Base-by-base conservation (phyloP, 805 yeast species). In the Tetrapisispora taiwanensis region DNA sequence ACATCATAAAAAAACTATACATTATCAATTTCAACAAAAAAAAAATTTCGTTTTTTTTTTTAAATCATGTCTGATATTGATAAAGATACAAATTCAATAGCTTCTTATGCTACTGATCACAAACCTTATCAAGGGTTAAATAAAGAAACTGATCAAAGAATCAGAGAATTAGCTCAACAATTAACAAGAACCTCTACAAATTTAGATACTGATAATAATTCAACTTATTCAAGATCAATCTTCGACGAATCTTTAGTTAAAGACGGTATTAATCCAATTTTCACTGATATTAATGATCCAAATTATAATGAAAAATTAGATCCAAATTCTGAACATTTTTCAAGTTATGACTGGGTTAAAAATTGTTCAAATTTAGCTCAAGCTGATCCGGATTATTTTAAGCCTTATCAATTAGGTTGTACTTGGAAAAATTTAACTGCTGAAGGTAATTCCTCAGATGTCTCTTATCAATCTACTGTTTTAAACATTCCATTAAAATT, bases 341-440 rank as follows among this genome's bases (percentile, higher is more conserved):
- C 73, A 51, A 70, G 83, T 42, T 75, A 72, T 53, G 74, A 72
- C 44, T 81, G 88, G 88, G 78, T 81, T 44, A 77, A 77, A 55
- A 81, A 81, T 52, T 59, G 79, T 65, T 68, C 79, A 47, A 75
- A 74, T 48, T 55, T 81, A 46, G 60, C 65, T 50, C 70, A 69
- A 30, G 55, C 71, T 2, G 83, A 81, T 52, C 75, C 76, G 0
- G 84, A 79, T 20, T 76, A 76, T 62, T 81, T 75, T 57, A 78
- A 74, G 55, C 83, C 81, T 18, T 68, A 78, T 27, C 66, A 74
- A 15, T 63, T 81, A 50, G 83, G 84, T 19, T 61, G 81, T 47
- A 75, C 76, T 8, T 79, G 76, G 69, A 70, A 71, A 46, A 62
- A 78, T 53, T 64, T 81, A 53, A 58, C 81, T 46, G 84, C 82